Evolutionary conservation across 495 filamentous ascomycete species (phyloP).

Genomic region (Podospora anserina): DNA sequence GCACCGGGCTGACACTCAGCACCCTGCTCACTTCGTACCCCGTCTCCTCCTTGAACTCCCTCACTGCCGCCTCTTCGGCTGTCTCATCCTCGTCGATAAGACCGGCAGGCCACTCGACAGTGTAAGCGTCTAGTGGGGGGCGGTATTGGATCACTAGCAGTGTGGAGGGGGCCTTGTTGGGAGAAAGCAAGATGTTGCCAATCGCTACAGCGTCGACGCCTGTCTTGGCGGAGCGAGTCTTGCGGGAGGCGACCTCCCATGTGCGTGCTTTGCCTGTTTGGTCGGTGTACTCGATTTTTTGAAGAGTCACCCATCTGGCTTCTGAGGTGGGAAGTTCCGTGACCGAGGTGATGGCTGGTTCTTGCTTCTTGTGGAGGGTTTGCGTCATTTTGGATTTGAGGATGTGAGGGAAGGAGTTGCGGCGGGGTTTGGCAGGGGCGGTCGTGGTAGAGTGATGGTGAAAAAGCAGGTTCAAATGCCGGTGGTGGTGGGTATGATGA

Average conservation of each 20-base stretch:
- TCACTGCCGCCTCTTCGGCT: conserved; percentile 71
- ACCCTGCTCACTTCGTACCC: conserved; percentile 57
- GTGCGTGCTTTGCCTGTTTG: conserved; percentile 48
- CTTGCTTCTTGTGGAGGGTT: conserved; percentile 32
- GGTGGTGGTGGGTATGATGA: not conserved
- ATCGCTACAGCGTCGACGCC: conserved; percentile 58
- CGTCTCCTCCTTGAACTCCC: conserved; percentile 88
- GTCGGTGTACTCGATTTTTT: conserved; percentile 51
- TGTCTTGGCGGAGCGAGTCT: conserved; percentile 44
- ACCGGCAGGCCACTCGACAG: conserved; percentile 81
- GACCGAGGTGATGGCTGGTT: conserved; percentile 46
- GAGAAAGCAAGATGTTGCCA: conserved; percentile 52
- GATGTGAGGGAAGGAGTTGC: not conserved
- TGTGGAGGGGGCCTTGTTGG: conserved; percentile 45
- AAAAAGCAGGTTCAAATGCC: no score
- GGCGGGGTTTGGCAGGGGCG: not conserved
- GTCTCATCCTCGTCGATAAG: conserved; percentile 76
- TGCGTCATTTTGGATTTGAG: conserved; percentile 13
- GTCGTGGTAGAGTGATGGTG: no score
- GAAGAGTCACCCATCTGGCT: conserved; percentile 52
- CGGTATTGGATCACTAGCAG: conserved; percentile 62
- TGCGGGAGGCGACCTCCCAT: conserved; percentile 54
- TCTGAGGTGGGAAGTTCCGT: conserved; percentile 42
- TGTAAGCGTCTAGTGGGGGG: conserved; percentile 71
- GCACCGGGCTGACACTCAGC: conserved; percentile 33